phyloP scores from a whole-genome alignment of 768 basidiomycete species.

The Lentinula sp. region DNA sequence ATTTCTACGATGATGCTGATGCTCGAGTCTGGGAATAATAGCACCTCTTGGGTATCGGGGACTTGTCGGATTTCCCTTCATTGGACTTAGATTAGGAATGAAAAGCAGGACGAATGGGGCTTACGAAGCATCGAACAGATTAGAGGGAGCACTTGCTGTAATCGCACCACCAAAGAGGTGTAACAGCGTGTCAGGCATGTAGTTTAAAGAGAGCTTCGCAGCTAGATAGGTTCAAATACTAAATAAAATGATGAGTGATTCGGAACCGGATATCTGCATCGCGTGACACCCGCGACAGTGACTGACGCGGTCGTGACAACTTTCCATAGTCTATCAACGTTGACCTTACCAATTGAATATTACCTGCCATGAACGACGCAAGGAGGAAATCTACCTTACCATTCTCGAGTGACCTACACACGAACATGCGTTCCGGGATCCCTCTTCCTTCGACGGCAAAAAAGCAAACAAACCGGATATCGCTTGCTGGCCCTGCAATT shows the following conservation, averaged over 20 bases:
- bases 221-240: no score
- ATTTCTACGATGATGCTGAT: slow-evolving; percentile 84
- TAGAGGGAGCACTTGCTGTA: slow-evolving; percentile 43
- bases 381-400: slow-evolving; percentile 58
- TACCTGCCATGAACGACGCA: slow-evolving; percentile 33
- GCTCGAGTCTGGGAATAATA: slow-evolving; percentile 62
- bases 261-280: background rate
- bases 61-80: slow-evolving; percentile 65
- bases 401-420: slow-evolving; percentile 41
- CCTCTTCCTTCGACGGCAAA: slow-evolving; percentile 74
- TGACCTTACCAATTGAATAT: background rate
- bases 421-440: slow-evolving; percentile 54
- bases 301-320: background rate
- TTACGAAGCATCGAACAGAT: slow-evolving; percentile 83
- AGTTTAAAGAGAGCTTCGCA: background rate
- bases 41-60: slow-evolving; percentile 94
- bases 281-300: background rate
- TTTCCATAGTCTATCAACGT: background rate
- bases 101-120: slow-evolving; percentile 20
- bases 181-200: slow-evolving; percentile 20
- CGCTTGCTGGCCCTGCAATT: slow-evolving; percentile 69
- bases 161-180: slow-evolving; percentile 89
- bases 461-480: slow-evolving; percentile 57
- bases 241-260: background rate
- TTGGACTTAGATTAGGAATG: background rate